These are phyloP conservation scores for Pseudogymnoascus sp. DNA, from an alignment of 2,329 filamentous ascomycete genomes.

Conservation along the genomic window DNA sequence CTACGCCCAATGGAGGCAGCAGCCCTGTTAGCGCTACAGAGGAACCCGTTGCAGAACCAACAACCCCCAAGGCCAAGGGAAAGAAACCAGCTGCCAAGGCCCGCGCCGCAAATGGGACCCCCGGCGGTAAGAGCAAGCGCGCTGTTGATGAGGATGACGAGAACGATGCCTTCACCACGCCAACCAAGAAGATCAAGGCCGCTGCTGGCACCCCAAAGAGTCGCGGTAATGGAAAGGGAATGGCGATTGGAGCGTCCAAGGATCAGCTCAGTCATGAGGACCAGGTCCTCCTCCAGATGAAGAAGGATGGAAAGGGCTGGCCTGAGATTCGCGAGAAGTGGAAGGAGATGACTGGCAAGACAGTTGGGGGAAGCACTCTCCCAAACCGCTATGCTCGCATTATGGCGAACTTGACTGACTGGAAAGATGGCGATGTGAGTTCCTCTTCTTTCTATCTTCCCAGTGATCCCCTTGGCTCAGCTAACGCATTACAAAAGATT, in stretches of 20 bases:
- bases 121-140: background rate
- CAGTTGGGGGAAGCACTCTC: background rate
- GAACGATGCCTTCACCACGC: background rate
- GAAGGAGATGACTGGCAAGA: background rate
- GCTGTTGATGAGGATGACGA: background rate
- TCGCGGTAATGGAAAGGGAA: background rate
- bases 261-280: background rate
- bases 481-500: background rate
- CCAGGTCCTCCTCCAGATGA: background rate
- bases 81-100: background rate
- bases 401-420: background rate
- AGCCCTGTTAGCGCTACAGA: background rate
- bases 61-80: background rate
- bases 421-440: conserved; percentile 7
- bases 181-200: background rate
- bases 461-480: background rate
- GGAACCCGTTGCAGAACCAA: background rate
- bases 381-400: background rate
- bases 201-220: background rate
- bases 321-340: background rate
- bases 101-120: background rate
- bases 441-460: background rate
- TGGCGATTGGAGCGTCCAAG: background rate
- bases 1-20: background rate
- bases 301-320: background rate